Conservation (phyloP, 75 land plant genomes). For the Cryptomeria japonica region DNA sequence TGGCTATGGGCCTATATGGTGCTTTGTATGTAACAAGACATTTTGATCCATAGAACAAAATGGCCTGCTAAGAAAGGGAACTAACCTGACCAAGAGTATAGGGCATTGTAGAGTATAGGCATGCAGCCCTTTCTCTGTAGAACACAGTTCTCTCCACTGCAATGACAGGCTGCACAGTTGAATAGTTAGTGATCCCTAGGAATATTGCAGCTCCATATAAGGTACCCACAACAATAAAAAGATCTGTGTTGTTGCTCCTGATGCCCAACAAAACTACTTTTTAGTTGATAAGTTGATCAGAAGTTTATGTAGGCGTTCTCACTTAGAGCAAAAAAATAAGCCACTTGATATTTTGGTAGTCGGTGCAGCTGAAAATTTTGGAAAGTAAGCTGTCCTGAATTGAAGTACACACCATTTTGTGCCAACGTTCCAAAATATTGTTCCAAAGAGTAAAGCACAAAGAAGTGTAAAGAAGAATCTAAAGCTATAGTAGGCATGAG, state of each 20-base stretch:
- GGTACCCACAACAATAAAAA: constrained; percentile 71
- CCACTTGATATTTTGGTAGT: background rate
- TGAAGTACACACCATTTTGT: constrained; percentile 36
- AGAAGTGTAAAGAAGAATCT: constrained; percentile 62
- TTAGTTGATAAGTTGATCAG: background rate
- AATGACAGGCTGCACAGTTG: constrained; percentile 74
- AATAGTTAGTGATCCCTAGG: constrained; percentile 65
- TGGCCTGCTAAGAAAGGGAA: background rate
- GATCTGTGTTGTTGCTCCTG: constrained; percentile 58
- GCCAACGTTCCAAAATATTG: constrained; percentile 75
- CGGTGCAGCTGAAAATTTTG: background rate
- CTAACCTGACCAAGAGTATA: constrained; percentile 85
- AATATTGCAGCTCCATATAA: constrained; percentile 78
- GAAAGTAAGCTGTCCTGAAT: background rate
- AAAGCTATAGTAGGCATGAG: constrained; percentile 74
- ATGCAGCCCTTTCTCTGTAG: constrained; percentile 84
- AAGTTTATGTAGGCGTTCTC: background rate
- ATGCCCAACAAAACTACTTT: constrained; percentile 40
- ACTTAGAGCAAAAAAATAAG: background rate
- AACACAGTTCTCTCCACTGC: constrained; percentile 78
- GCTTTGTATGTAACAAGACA: background rate
- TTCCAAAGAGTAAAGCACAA: constrained; percentile 59
- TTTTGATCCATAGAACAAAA: background rate
- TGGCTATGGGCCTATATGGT: no score
- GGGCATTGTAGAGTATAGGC: constrained; percentile 80